These are phyloP conservation scores for Suillus weaverae DNA, from an alignment of 768 basidiomycete species.

Conservation along the genomic window DNA sequence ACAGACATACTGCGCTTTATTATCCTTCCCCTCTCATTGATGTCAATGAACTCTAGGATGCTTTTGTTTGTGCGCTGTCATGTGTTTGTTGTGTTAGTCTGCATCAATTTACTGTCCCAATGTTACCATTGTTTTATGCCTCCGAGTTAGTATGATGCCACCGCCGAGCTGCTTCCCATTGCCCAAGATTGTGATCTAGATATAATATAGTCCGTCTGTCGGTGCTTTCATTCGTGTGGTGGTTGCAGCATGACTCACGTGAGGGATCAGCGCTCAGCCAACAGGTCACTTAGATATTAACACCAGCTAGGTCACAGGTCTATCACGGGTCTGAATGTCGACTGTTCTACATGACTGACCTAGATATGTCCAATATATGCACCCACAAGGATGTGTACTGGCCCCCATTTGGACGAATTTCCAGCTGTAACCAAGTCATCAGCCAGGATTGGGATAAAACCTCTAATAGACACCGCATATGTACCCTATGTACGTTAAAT, in stretches of 20 bases:
- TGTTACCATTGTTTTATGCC: not conserved
- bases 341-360: not conserved
- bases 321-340: not conserved
- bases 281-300: not conserved
- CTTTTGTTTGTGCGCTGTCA: not conserved
- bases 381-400: not conserved
- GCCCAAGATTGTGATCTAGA: not conserved
- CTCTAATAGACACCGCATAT: too few relatives aligned
- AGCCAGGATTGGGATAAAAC: too few relatives aligned
- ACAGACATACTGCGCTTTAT: conserved; percentile 1
- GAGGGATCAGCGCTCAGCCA: not conserved
- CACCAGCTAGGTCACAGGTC: not conserved
- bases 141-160: not conserved
- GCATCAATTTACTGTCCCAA: not conserved
- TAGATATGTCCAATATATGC: not conserved
- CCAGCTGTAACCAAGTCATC: too few relatives aligned
- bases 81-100: not conserved
- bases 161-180: not conserved
- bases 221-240: not conserved
- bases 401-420: not conserved
- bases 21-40: not conserved
- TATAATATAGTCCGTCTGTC: not conserved
- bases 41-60: not conserved
- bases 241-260: not conserved
- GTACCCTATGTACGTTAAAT: too few relatives aligned